Conservation (phyloP, 148 eudicot genomes). For the Rheum nobile region DNA sequence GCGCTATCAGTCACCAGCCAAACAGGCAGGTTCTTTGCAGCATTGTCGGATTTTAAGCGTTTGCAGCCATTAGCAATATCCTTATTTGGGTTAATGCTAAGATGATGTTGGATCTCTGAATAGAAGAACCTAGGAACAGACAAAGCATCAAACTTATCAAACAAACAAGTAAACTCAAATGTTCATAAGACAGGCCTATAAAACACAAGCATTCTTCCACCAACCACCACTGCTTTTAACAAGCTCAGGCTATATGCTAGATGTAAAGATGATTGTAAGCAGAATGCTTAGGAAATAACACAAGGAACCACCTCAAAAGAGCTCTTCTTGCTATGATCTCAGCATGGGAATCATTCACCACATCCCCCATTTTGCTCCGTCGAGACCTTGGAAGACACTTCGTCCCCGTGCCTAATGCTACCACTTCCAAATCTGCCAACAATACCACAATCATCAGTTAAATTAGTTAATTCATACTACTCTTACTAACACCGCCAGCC, state of each 20-base stretch:
- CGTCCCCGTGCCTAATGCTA: constrained; percentile 84
- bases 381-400: constrained; percentile 64
- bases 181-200: constrained; percentile 4
- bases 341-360: constrained; percentile 90
- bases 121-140: constrained; percentile 55
- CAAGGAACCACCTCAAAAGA: constrained; percentile 43
- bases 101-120: constrained; percentile 34
- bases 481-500: background rate
- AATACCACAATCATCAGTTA: constrained; percentile 4
- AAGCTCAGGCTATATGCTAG: background rate
- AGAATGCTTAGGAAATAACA: background rate
- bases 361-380: constrained; percentile 69
- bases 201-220: background rate
- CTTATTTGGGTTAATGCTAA: background rate
- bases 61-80: constrained; percentile 9
- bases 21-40: constrained; percentile 22
- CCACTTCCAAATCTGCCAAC: constrained; percentile 60
- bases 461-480: background rate
- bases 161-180: background rate
- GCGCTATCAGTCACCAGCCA: constrained; percentile 28
- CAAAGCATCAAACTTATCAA: background rate
- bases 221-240: background rate
- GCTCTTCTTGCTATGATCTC: constrained; percentile 78
- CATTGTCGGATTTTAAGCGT: constrained; percentile 12
- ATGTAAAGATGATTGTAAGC: background rate